A percentile compares a stretch with the other conserved stretches of the same genome.
These are phyloP conservation scores for Brassica carinata DNA, from an alignment of 345 rosid species.

Conservation along the genomic window DNA sequence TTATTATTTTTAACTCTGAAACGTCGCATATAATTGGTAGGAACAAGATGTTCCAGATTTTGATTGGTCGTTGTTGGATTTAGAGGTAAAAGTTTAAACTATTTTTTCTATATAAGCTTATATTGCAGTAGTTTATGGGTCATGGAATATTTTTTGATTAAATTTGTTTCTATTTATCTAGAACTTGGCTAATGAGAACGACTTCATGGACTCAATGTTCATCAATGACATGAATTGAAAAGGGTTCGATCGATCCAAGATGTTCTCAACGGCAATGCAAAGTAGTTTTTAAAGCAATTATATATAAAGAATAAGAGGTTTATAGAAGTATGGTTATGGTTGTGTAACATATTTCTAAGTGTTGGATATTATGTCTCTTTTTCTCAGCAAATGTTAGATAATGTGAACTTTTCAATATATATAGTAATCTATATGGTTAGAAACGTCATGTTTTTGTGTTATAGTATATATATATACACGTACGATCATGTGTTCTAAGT, in stretches of 20 bases:
- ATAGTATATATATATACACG: neutral
- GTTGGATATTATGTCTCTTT: constrained; percentile 8
- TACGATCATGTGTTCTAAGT: constrained; percentile 1
- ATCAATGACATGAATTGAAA: constrained; percentile 29
- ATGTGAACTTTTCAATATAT: constrained; percentile 16
- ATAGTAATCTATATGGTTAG: neutral
- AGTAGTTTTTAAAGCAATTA: neutral
- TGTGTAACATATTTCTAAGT: constrained; percentile 15
- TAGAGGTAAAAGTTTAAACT: constrained; percentile 19
- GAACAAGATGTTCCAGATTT: constrained; percentile 23
- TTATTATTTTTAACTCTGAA: neutral
- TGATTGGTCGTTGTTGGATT: constrained; percentile 23
- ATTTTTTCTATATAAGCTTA: neutral
- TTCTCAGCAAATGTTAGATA: neutral
- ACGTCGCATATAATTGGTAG: constrained; percentile 11
- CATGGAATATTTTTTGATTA: neutral
- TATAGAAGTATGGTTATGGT: constrained; percentile 12
- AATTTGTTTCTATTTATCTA: neutral
- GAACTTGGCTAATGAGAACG: constrained; percentile 19
- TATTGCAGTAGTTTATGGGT: neutral
- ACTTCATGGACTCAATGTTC: constrained; percentile 29
- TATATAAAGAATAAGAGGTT: neutral
- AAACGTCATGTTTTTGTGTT: neutral
- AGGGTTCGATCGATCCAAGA: constrained; percentile 15
- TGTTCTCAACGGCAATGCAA: neutral